Evolutionary conservation across 208 protist species (phyloP).

Genomic region (Trypanosoma theileri): DNA sequence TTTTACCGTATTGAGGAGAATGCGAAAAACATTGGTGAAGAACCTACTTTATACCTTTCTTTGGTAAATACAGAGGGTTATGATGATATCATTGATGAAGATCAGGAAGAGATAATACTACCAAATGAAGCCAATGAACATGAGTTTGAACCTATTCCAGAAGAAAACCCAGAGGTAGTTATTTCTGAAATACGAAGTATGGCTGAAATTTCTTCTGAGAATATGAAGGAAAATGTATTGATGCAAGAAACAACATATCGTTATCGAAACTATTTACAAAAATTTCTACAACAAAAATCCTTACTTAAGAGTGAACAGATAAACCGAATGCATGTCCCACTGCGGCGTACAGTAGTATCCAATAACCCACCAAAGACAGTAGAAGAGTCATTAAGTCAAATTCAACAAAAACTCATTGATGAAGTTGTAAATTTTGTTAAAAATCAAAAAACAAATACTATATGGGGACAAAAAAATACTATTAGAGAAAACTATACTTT

Average conservation of each 20-base stretch:
- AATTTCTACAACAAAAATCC: slow-evolving; percentile 22
- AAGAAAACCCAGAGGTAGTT: slow-evolving; percentile 14
- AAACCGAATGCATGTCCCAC: neutral
- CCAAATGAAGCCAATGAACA: neutral
- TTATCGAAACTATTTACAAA: neutral
- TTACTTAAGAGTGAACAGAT: slow-evolving; percentile 16
- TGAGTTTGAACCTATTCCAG: slow-evolving; percentile 9
- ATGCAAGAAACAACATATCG: slow-evolving; percentile 7
- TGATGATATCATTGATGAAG: slow-evolving; percentile 23
- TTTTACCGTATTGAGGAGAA: slow-evolving; percentile 4
- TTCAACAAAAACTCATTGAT: slow-evolving; percentile 16
- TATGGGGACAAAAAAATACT: neutral
- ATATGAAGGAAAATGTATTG: neutral
- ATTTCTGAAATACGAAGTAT: slow-evolving; percentile 15
- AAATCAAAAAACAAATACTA: slow-evolving; percentile 3
- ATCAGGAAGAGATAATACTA: neutral
- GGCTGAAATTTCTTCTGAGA: slow-evolving; percentile 7
- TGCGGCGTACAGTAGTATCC: neutral
- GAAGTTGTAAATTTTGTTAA: slow-evolving; percentile 25
- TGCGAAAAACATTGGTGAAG: slow-evolving; percentile 10
- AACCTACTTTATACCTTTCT: slow-evolving; percentile 3
- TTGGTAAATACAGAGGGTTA: slow-evolving; percentile 18
- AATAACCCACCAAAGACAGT: slow-evolving; percentile 3
- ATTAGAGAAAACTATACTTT: slow-evolving; percentile 6
- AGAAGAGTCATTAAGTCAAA: slow-evolving; percentile 13